Conservation (phyloP, 108 stramenopile genomes). For the Nitzschia sp. region DNA sequence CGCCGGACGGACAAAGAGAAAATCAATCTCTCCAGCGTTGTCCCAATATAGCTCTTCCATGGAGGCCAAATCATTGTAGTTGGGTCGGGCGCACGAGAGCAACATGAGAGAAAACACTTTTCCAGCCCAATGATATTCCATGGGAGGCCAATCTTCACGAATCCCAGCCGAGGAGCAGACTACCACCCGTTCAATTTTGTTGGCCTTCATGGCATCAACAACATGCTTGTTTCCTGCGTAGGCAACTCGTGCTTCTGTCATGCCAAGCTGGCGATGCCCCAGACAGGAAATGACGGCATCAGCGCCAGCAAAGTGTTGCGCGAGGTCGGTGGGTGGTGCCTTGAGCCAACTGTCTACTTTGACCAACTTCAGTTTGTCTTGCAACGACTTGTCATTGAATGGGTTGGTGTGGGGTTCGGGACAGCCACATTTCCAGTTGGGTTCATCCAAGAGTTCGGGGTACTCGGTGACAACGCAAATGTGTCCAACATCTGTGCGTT, state of each 20-base stretch:
- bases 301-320: constrained; percentile 37
- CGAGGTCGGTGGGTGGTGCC: constrained; percentile 9
- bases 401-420: constrained; percentile 37
- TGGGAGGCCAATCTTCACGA: constrained; percentile 45
- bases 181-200: constrained; percentile 47
- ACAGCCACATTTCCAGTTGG: constrained; percentile 73
- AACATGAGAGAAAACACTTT: constrained; percentile 49
- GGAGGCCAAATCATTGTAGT: constrained; percentile 51
- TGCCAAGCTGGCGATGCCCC: constrained; percentile 68
- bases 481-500: constrained; percentile 32
- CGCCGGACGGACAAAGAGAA: constrained; percentile 68
- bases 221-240: constrained; percentile 62
- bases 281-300: constrained; percentile 68
- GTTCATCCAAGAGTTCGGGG: constrained; percentile 47
- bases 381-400: neutral
- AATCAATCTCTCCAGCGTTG: constrained; percentile 40
- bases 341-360: constrained; percentile 14
- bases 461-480: constrained; percentile 61
- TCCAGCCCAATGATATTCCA: constrained; percentile 55
- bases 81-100: constrained; percentile 36
- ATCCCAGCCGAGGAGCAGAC: constrained; percentile 59
- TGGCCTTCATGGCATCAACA: constrained; percentile 53
- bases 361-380: constrained; percentile 12
- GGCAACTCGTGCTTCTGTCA: constrained; percentile 22
- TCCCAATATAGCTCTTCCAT: constrained; percentile 41